Conservation (phyloP, 352 stramenopile species). For the Phytophthora palmivora region DNA sequence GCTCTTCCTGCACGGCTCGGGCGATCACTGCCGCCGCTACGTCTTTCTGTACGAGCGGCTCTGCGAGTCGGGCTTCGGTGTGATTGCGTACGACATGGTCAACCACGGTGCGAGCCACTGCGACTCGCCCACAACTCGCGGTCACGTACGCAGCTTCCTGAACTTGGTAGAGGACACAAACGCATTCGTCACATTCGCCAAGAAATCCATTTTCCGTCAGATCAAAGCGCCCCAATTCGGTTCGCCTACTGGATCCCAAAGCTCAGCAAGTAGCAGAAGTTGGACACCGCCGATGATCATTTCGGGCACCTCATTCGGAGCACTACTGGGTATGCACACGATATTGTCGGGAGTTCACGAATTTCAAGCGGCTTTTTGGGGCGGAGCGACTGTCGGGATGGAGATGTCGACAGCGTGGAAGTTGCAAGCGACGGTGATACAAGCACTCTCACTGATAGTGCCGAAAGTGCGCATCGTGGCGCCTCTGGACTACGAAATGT, state of each 20-base stretch:
- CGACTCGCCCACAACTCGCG: conserved; percentile 33
- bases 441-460: conserved; percentile 47
- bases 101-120: conserved; percentile 51
- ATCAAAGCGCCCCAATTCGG: too few species aligned
- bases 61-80: conserved; percentile 42
- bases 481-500: conserved; percentile 47
- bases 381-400: conserved; percentile 47
- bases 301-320: conserved; percentile 61
- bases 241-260: not conserved
- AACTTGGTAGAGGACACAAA: conserved; percentile 56
- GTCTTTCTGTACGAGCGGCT: conserved; percentile 48
- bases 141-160: conserved; percentile 38
- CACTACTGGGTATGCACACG: conserved; percentile 56
- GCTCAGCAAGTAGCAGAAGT: not conserved
- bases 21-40: conserved; percentile 50
- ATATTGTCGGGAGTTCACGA: conserved; percentile 48
- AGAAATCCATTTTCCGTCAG: conserved; percentile 30
- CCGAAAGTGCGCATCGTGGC: conserved; percentile 45
- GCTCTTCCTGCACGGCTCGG: conserved; percentile 51
- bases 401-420: conserved; percentile 49
- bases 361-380: conserved; percentile 56
- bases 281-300: conserved; percentile 47
- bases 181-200: conserved; percentile 43
- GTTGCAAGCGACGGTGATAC: conserved; percentile 46
- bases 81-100: conserved; percentile 52